Conservation (phyloP, 345 rosid genomes). For the Rhodamnia argentea region DNA sequence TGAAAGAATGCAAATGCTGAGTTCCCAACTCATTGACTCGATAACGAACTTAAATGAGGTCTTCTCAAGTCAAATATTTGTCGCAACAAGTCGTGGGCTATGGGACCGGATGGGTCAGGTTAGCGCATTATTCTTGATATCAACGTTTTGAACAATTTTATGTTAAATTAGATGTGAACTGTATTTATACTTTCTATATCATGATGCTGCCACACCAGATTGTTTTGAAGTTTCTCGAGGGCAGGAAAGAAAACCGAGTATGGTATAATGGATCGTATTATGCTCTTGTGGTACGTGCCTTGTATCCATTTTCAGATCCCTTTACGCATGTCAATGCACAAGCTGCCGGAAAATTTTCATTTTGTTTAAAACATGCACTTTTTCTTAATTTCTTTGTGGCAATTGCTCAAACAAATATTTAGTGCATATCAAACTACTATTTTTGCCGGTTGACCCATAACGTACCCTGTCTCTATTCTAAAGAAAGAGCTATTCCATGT, state of each 20-base stretch:
- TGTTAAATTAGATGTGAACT: neutral
- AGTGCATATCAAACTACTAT: neutral
- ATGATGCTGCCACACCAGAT: conserved; percentile 17
- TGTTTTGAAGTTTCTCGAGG: conserved; percentile 87
- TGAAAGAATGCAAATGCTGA: conserved; percentile 74
- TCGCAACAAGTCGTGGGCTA: conserved; percentile 74
- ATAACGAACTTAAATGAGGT: conserved; percentile 72
- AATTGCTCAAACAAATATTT: neutral
- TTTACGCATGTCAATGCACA: neutral
- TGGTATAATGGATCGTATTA: conserved; percentile 91
- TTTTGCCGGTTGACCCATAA: neutral
- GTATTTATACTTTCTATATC: neutral
- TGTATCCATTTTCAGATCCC: neutral
- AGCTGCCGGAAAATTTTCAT: neutral
- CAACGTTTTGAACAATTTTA: neutral
- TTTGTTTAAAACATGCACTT: neutral
- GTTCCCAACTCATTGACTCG: conserved; percentile 58
- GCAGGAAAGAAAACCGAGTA: conserved; percentile 84
- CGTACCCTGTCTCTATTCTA: neutral
- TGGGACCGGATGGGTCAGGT: conserved; percentile 99
- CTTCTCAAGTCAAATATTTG: conserved; percentile 68
- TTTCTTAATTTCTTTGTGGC: neutral
- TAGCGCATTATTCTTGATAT: neutral
- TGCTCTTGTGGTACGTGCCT: conserved; percentile 75
- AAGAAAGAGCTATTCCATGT: neutral